Evolutionary conservation across 345 rosid species (phyloP), one percentile per base, ranked within the genome.

Genomic region (Populus tremula): DNA sequence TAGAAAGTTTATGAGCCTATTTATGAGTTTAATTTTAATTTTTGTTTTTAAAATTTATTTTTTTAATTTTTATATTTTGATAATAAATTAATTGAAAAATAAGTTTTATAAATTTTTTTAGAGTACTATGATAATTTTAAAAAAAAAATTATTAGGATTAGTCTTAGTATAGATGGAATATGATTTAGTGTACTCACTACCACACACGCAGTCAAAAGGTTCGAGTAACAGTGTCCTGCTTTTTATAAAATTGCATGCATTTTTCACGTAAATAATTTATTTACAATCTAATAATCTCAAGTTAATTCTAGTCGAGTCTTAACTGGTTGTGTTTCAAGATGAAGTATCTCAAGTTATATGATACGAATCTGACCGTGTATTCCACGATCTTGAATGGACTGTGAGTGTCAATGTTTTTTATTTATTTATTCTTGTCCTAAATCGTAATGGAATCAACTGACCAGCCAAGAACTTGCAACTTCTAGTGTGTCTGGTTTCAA

Each of bases 231-330:
- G 70, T 63, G 71, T 68, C 45, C 36, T 67, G 9, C 36, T 49
- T 43, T 39, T 0, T 50, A 33, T 61, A 75, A 59, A n/a, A 47
- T 63, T 78, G 72, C 84, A 80, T 84, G 80, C 84, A 77, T 69
- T 77, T 81, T 73, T 20, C 50, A 81, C 77, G 80, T 77, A 76
- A 77, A 39, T 39, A 39, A 39, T 6, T 39, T 6, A 39, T 39
- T 71, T 6, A 17, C 31, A 1, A 18, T 16, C 9, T 39, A 3
- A 47, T 45, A 47, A 12, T 47, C 50, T 1, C 50, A 3, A 3
- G 49, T 45, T 45, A 45, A 45, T 0, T 13, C 5, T 12, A 45
- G 17, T 45, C 17, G 49, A 45, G 50, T 45, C 50, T 45, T 13
- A 0, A 13, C 17, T 13, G 17, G 11, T 13, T 0, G 17, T 45